Evolutionary conservation across 129 eudicot genomes (phyloP), one percentile per base, ranked within the genome.

Genomic region (Lonicera japonica): DNA sequence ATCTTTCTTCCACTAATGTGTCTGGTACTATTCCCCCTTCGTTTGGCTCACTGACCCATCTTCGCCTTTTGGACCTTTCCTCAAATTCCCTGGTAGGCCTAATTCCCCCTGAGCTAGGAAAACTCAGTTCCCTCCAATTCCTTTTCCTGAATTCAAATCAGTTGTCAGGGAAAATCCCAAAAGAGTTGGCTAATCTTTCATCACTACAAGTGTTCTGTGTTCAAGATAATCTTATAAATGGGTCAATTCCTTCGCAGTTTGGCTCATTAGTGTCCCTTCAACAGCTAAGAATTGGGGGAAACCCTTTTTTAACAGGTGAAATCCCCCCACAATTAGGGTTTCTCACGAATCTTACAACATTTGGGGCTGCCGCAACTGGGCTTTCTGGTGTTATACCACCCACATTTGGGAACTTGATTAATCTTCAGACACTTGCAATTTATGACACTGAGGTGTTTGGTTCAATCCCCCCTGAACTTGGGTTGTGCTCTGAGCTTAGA

Each of bases 281-380:
- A 54, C 91, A 92, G 83, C 82, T 92, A 40, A 80, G 98, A 53
- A 65, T 92, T 5, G 96, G 98, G 9, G 98, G 98, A 0, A 92
- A 92, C 72, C 96, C 95, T 2, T 82, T 63, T 60, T 50, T 92
- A 56, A 76, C 79, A 0, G 98, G 98, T 19, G 89, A 79, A 66
- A 92, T 92, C n/a, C 98, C 96, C 0, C 61, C 79, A 6, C 79
- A 84, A 66, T 75, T 92, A 24, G 96, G 98, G 12, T 70, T 70
- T 1, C 75, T 92, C 17, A 75, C 84, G 8, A 92, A 92, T 68
- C 83, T 92, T 25, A 87, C 98, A 4, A 87, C 90, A 39, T 80
- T 92, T 60, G 98, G 98, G 22, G 95, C 75, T 5, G 98, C 98
- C 3, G 98, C 96, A n/a, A 92, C 98, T 1, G 90, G 88, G 17